phyloP scores from a whole-genome alignment of 371 early-diverging fungal species.

The Umbelopsis sp. region DNA sequence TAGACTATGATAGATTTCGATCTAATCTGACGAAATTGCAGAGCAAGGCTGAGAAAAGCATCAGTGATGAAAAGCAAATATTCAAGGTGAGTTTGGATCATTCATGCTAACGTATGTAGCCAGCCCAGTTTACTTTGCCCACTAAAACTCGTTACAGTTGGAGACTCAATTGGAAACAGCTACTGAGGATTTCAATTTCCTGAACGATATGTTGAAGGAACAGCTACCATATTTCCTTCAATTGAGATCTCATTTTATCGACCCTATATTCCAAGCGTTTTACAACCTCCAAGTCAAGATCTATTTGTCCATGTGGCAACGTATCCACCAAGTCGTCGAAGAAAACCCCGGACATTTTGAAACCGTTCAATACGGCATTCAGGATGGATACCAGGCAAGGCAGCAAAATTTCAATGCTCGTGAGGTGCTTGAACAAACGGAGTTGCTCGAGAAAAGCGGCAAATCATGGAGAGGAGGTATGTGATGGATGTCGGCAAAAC shows the following conservation, averaged over 20 bases:
- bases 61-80: conserved; percentile 67
- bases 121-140: neutral
- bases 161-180: conserved; percentile 65
- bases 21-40: conserved; percentile 58
- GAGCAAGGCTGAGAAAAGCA: conserved; percentile 59
- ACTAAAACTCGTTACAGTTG: conserved; percentile 23
- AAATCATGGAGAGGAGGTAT: conserved; percentile 8
- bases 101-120: neutral
- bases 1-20: conserved; percentile 78
- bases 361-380: conserved; percentile 21
- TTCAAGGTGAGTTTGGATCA: conserved; percentile 38
- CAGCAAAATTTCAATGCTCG: conserved; percentile 17
- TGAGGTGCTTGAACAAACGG: conserved; percentile 21
- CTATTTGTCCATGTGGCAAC: conserved; percentile 41
- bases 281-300: conserved; percentile 67
- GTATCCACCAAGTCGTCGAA: conserved; percentile 30
- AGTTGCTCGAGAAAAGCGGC: conserved; percentile 24
- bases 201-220: conserved; percentile 64
- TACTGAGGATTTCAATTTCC: conserved; percentile 62
- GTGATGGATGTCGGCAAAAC: neutral
- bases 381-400: conserved; percentile 24
- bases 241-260: conserved; percentile 58
- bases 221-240: conserved; percentile 65
- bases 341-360: conserved; percentile 20
- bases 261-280: conserved; percentile 67